Percentiles rank a stretch among this genome's conserved stretches.
Conservation (phyloP, 2,329 filamentous ascomycete genomes). For the Aspergillus costaricaensis region DNA sequence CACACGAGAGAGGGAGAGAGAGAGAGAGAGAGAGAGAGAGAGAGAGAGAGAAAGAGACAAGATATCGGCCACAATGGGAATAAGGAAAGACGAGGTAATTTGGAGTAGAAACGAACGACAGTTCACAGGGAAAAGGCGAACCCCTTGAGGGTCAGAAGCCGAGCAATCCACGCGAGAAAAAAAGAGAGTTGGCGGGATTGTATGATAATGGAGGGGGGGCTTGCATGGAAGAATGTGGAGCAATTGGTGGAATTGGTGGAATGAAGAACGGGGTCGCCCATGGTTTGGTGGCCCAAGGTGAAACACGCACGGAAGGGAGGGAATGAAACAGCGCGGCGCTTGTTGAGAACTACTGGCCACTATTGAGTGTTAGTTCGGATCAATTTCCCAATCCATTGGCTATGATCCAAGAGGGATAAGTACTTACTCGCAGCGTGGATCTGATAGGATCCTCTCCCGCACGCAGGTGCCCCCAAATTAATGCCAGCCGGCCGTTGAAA, state of each 20-base stretch:
- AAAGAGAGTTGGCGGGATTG: not conserved
- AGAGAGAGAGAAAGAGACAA: not conserved
- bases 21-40: not conserved
- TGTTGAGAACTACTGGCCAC: constrained; percentile 1
- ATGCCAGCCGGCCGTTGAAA: too few species aligned
- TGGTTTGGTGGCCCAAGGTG: not conserved
- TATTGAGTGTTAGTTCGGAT: constrained; percentile 1
- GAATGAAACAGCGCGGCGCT: not conserved
- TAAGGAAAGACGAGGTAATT: not conserved
- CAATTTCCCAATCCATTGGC: not conserved
- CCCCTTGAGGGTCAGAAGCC: not conserved
- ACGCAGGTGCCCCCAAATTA: too few species aligned
- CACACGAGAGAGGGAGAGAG: constrained; percentile 4
- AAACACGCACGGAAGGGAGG: not conserved
- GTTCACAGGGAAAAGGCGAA: too few species aligned
- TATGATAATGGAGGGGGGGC: not conserved
- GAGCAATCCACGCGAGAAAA: not conserved
- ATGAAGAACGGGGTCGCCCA: not conserved
- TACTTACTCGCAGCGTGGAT: not conserved
- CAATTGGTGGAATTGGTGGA: not conserved
- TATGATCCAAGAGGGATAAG: not conserved
- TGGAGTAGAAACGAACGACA: not conserved
- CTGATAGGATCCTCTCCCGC: not conserved
- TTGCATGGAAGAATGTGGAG: constrained; percentile 1
- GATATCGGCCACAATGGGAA: not conserved